Evolutionary conservation across 305 asterid species (phyloP), one percentile per base, ranked within the genome.

Genomic region (Striga hermonthica): DNA sequence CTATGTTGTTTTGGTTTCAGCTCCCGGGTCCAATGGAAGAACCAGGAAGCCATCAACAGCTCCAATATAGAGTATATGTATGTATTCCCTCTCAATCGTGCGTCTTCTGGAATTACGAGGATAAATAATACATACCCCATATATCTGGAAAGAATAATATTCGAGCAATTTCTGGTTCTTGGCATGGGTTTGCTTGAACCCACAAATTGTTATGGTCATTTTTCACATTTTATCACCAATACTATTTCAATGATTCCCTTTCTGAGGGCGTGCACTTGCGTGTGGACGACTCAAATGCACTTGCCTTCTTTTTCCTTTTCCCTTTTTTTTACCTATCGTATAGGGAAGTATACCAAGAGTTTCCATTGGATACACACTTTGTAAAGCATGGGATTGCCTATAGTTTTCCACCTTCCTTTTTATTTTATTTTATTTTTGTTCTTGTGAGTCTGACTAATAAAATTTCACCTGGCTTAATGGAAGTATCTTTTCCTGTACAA

Each of bases 21-120:
- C 82, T 77, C 85, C 90, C 50, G 81, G 74, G 66, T 78, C 74
- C 69, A 77, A 73, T 66, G 87, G 71, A 76, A 79, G 75, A 68
- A 77, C 72, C 13, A 69, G 60, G 75, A 76, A 77, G 75, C 75
- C 50, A 54, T 67, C 74, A 56, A 52, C 65, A n/a, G 68, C 76
- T 69, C 74, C 75, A 14, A 56, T 67, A 16, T 80, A 77, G 75
- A 78, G 52, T 50, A 60, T 22, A 22, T 22, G 31, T 22, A 22
- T 22, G 31, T 47, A 63, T 61, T 47, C 34, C 52, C 53, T n/a
- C 72, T 7, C 15, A 60, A 35, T 67, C 65, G 52, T 37, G 55
- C 41, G 43, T 60, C 74, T n/a, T 34, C 55, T 69, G 57, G 75
- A 77, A 73, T 72, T 70, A 56, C 39, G 75, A 74, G 57, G 57